Evolutionary conservation across 768 basidiomycete species (phyloP), one percentile per base, ranked within the genome.

Genomic region (Lactarius indigo): DNA sequence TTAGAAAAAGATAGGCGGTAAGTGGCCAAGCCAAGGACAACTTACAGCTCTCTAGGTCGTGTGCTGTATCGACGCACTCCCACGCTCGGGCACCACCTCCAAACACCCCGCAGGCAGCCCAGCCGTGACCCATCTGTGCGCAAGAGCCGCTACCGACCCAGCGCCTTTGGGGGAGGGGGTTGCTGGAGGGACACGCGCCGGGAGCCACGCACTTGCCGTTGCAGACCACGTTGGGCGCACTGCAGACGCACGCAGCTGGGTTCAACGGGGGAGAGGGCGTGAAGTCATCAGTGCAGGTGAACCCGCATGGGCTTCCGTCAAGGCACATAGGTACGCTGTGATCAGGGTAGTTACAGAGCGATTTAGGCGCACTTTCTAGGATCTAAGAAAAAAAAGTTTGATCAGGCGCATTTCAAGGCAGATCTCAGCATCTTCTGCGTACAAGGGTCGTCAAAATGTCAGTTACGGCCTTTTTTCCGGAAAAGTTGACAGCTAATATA

Each of bases 1-100:
- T 13, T 35, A 35, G 35, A 35, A 35, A 35, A 35, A 35, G 10
- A 35, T 2, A 31, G 31, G 31, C 31, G 31, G 6, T 6, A 31
- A 31, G 31, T 35, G 35, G 23, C 2, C 7, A 7, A 26, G 26
- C 12, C 15, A 31, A 54, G 17, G 23, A 37, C 7, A 37, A 80
- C 83, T 64, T 63, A 85, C 84, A 85, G 74, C 83, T 84, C 73
- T 83, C 84, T 9, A 85, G 76, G 47, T 85, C 82, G 47, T 71
- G 75, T 65, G 74, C 76, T 1, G 79, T 82, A 69, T 85, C 72
- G 55, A 85, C 69, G 64, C 84, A 84, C 65, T 85, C 84, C 80
- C 81, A 84, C 3, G 80, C 78, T 2, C 75, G 73, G 15, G 73
- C 66, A 18, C 72, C 71, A 15, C 79, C 74, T 20, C 81, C 79